Base-by-base conservation (phyloP, 306 rosid species). In the Vicia sativa region DNA sequence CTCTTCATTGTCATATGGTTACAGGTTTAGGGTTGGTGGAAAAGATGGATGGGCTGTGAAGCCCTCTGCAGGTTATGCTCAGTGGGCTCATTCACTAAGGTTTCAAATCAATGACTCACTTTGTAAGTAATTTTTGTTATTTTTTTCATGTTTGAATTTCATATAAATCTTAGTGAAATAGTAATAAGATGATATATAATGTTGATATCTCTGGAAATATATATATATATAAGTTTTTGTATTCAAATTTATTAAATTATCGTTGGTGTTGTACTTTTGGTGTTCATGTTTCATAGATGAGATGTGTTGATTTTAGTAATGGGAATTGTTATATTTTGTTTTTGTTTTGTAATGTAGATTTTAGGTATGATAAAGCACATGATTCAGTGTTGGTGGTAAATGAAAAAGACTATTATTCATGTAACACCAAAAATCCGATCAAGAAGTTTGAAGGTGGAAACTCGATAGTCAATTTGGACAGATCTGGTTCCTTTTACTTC, bases 21-120 rank as follows among this genome's bases (percentile, higher is more conserved):
- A 23, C 72, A 68, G 56, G 31, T 91, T 91, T 79, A 0, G 13
- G 3, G 95, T 86, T 16, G 95, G 97, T 35, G 89, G 97, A 43
- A 80, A 81, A 58, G 76, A 81, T 67, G 95, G 95, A 3, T 88
- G 97, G 92, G 82, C 67, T 1, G 61, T 66, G 29, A 77, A 82
- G 50, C 90, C 96, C 28, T 79, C 89, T 0, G 84, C 79, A 57
- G 39, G 9, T 1, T 91, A 80, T 77, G 39, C 26, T 70, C 81
- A 67, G 34, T 91, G 97, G 97, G 82, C 92, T 9, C 68, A 82
- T 7, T 73, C 82, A 37, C 61, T 74, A n/a, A 75, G 93, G 61
- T 91, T 91, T 50, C 86, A 65, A 56, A 87, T 91, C 79, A 88
- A 91, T 4, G 97, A 88, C 59, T 81, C 89, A 13, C 85, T 88